These are phyloP conservation scores for Apiospora malaysiana DNA, from an alignment of 2,329 filamentous ascomycete species.

Conservation along the genomic window DNA sequence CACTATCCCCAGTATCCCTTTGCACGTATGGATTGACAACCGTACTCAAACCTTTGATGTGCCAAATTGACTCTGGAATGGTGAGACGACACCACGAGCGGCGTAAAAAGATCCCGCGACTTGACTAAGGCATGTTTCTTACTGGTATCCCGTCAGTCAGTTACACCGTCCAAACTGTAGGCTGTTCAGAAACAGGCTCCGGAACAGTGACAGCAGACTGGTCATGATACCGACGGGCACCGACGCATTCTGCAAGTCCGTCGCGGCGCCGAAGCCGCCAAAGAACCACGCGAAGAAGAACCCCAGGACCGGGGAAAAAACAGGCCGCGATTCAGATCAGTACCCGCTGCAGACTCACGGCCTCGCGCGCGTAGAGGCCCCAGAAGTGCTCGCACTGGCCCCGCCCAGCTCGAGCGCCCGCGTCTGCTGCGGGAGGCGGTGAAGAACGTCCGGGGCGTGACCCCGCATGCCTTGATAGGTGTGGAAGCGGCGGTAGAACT, in stretches of 20 bases:
- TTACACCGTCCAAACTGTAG: background rate
- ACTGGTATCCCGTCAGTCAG: too few species aligned
- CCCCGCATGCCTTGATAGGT: background rate
- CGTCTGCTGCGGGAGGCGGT: background rate
- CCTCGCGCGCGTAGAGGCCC: background rate
- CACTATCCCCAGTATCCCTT: too few species aligned
- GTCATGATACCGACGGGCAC: background rate
- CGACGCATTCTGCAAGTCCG: background rate
- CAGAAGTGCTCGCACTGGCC: background rate
- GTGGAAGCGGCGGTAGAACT: background rate
- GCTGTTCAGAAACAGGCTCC: background rate
- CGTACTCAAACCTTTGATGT: too few species aligned
- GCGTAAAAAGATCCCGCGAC: too few species aligned
- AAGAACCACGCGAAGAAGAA: background rate
- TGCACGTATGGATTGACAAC: too few species aligned
- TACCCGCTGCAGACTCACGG: background rate
- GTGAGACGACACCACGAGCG: too few species aligned
- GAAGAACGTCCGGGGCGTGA: background rate
- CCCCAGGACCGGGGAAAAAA: background rate
- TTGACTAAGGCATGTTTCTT: too few species aligned
- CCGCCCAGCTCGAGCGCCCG: background rate
- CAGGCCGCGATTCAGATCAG: background rate
- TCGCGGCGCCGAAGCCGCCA: background rate
- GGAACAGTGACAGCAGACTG: background rate
- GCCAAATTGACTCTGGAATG: too few species aligned